Evolutionary conservation across 75 land plant genomes (phyloP).

Genomic region (Picea glauca): DNA sequence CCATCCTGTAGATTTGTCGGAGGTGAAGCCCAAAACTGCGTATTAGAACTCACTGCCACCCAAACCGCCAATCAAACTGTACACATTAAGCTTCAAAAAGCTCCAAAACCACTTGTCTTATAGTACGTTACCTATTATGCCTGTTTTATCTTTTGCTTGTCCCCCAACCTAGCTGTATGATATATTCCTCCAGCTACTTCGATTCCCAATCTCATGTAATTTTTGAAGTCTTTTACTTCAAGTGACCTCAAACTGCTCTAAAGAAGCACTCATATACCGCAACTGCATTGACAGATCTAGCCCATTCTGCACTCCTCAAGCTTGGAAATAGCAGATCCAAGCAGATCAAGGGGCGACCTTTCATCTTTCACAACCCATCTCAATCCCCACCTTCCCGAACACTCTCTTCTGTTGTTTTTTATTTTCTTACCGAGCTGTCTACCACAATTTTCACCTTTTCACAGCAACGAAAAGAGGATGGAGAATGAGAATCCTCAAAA

Average conservation of each 20-base stretch:
- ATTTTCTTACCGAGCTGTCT: neutral
- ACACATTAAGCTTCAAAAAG: neutral
- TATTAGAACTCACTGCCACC: no score
- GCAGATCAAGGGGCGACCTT: neutral
- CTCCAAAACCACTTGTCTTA: neutral
- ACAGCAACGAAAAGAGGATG: neutral
- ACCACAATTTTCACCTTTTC: conserved; percentile 5
- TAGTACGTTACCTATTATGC: neutral
- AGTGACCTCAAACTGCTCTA: neutral
- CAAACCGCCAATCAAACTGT: neutral
- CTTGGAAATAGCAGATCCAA: conserved; percentile 5
- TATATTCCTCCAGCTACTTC: conserved; percentile 12
- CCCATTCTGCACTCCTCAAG: neutral
- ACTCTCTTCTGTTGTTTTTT: neutral
- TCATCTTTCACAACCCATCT: conserved; percentile 9
- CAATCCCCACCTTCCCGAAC: neutral
- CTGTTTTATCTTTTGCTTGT: neutral
- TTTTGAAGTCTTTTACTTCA: neutral
- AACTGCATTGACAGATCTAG: conserved; percentile 3
- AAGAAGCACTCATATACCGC: neutral
- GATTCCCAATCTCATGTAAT: neutral
- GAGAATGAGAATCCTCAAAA: neutral
- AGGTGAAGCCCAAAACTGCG: neutral
- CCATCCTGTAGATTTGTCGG: neutral
- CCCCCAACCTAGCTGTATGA: conserved; percentile 8